Conservation (phyloP, 345 rosid genomes). For the Reutealis trisperma region DNA sequence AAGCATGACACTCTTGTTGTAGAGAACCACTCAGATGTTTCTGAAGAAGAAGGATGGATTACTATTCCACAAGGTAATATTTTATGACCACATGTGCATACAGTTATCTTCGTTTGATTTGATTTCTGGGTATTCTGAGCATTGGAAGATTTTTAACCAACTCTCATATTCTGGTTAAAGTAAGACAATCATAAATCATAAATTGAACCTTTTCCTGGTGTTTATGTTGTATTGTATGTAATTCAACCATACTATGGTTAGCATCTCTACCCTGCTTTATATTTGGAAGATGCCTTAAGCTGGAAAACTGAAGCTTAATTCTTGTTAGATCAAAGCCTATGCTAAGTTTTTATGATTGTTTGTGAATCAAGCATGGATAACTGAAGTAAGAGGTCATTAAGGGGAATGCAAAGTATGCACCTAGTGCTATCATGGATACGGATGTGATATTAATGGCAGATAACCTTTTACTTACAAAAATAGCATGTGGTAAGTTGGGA, state of each 20-base stretch:
- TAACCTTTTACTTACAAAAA: neutral
- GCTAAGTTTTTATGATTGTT: neutral
- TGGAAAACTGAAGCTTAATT: neutral
- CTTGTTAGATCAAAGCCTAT: neutral
- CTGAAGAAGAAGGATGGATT: constrained; percentile 93
- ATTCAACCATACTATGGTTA: neutral
- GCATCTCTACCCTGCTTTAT: neutral
- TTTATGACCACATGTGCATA: neutral
- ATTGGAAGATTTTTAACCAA: neutral
- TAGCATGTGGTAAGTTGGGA: neutral
- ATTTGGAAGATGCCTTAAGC: neutral
- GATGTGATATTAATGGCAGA: neutral
- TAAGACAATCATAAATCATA: neutral
- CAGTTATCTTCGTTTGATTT: constrained; percentile 1
- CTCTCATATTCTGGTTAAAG: neutral
- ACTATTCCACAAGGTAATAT: constrained; percentile 71
- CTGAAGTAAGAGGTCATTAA: neutral
- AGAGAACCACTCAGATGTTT: constrained; percentile 70
- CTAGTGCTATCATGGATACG: neutral
- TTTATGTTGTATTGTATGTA: neutral
- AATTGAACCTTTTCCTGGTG: neutral
- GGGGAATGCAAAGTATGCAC: neutral
- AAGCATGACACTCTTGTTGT: constrained; percentile 32
- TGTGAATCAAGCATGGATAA: neutral
- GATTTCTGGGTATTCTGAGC: neutral